These are phyloP conservation scores for Kurtzmaniella quercitrusa DNA, from an alignment of 1,139 yeast species.

Conservation along the genomic window DNA sequence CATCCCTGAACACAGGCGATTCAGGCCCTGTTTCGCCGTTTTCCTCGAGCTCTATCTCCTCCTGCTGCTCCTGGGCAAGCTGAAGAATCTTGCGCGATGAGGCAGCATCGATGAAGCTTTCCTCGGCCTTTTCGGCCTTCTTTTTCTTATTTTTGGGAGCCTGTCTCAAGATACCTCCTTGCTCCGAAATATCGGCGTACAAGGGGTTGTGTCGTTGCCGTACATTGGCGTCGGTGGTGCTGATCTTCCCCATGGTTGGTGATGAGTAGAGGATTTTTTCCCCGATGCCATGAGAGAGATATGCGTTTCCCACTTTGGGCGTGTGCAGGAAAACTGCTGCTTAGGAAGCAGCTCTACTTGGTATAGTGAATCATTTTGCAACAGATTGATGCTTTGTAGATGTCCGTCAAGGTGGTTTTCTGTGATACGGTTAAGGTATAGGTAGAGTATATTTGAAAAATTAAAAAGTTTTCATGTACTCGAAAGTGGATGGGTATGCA, in stretches of 20 bases:
- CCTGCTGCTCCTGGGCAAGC: conserved; percentile 88
- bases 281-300: neutral
- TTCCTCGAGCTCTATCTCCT: conserved; percentile 73
- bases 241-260: conserved; percentile 57
- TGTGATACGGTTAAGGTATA: too few species aligned
- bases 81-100: conserved; percentile 82
- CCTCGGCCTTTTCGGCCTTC: conserved; percentile 46
- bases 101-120: conserved; percentile 72
- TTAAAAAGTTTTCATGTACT: too few species aligned
- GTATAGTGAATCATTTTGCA: too few species aligned
- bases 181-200: conserved; percentile 67
- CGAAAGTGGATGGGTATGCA: too few species aligned
- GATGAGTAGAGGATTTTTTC: neutral
- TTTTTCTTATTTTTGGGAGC: conserved; percentile 22
- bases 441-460: too few species aligned
- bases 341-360: too few species aligned
- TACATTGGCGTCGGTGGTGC: conserved; percentile 45
- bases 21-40: conserved; percentile 12
- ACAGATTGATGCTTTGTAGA: too few species aligned
- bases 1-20: conserved; percentile 13
- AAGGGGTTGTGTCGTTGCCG: conserved; percentile 72
- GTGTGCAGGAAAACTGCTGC: neutral
- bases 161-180: conserved; percentile 64
- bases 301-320: neutral
- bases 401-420: too few species aligned